These are phyloP conservation scores for Candida corydali DNA, from an alignment of 805 yeast genomes.

Conservation along the genomic window DNA sequence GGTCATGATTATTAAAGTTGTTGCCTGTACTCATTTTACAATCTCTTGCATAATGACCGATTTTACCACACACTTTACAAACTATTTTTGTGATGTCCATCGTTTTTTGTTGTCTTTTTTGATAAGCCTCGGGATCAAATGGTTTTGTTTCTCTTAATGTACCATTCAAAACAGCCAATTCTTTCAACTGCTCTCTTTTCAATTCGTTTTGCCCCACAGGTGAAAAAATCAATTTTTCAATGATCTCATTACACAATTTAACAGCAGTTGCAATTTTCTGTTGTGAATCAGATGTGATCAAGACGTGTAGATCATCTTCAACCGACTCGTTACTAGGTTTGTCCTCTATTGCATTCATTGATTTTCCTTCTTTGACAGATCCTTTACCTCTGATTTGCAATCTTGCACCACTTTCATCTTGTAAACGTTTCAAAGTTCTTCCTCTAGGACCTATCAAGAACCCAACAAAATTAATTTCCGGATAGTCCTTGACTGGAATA, in stretches of 20 bases:
- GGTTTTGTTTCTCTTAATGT: conserved; percentile 80
- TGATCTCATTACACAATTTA: conserved; percentile 65
- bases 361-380: conserved; percentile 87
- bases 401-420: conserved; percentile 81
- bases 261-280: conserved; percentile 75
- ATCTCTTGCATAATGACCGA: conserved; percentile 87
- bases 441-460: conserved; percentile 93
- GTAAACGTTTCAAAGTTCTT: conserved; percentile 74
- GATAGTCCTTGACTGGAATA: conserved; percentile 82
- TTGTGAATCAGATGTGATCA: conserved; percentile 78
- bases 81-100: conserved; percentile 51
- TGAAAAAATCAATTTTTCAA: conserved; percentile 77
- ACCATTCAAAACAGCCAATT: conserved; percentile 91
- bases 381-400: conserved; percentile 94
- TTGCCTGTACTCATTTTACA: conserved; percentile 52
- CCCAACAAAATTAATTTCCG: conserved; percentile 91
- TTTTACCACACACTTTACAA: conserved; percentile 74
- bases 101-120: conserved; percentile 17
- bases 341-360: conserved; percentile 43
- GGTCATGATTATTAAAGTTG: conserved; percentile 4
- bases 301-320: conserved; percentile 80
- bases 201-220: conserved; percentile 93
- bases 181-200: conserved; percentile 86
- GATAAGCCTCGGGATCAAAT: conserved; percentile 36
- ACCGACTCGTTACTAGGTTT: conserved; percentile 11